Conservation (phyloP, 108 stramenopile species). For the Nitzschia sp. region DNA sequence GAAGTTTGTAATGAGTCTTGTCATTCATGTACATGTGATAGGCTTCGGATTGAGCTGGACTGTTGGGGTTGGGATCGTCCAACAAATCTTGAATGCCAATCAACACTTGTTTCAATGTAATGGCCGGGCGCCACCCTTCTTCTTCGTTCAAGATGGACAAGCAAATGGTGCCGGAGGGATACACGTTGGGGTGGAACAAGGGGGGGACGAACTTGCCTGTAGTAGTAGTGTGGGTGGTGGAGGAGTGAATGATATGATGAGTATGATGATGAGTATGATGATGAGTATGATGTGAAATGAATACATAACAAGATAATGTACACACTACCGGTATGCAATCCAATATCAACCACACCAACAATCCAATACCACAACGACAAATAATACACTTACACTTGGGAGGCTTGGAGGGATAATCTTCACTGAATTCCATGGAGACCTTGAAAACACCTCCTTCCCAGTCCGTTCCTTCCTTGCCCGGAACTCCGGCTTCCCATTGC, state of each 20-base stretch:
- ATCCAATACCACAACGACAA: neutral
- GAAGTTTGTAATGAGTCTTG: conserved; percentile 79
- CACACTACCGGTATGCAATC: no score
- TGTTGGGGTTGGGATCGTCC: conserved; percentile 91
- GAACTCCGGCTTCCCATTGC: conserved; percentile 96
- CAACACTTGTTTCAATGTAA: conserved; percentile 96
- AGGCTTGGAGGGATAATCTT: conserved; percentile 97
- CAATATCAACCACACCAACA: neutral
- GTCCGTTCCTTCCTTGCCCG: conserved; percentile 90
- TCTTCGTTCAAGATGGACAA: conserved; percentile 97
- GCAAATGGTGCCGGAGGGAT: conserved; percentile 96
- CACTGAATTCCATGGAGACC: conserved; percentile 92
- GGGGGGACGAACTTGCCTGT: conserved; percentile 58
- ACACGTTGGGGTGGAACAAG: conserved; percentile 69
- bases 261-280: neutral
- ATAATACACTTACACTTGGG: conserved; percentile 94
- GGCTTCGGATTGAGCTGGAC: conserved; percentile 94
- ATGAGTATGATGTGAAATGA: neutral
- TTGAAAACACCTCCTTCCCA: conserved; percentile 98
- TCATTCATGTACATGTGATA: conserved; percentile 89
- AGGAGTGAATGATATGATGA: neutral
- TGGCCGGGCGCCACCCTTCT: conserved; percentile 98
- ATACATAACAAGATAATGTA: no score
- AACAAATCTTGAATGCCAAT: conserved; percentile 97
- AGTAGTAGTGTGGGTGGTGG: neutral